phyloP scores from a whole-genome alignment of 345 rosid genomes.

The Geranium brycei region DNA sequence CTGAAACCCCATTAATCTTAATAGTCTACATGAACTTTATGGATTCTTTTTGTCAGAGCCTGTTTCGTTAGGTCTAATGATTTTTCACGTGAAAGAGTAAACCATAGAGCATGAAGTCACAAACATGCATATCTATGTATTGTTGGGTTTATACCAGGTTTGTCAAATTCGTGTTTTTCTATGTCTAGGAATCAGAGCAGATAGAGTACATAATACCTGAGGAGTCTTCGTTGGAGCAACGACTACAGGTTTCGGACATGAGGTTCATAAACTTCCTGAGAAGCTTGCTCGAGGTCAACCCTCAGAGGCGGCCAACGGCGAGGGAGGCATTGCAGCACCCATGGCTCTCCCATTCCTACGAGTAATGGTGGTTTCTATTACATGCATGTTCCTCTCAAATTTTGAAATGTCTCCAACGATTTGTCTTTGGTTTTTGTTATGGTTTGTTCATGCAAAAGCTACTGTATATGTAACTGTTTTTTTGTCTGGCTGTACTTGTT shows the following conservation, averaged over 20 bases:
- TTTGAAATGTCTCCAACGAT: neutral
- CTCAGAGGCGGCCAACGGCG: slow-evolving; percentile 67
- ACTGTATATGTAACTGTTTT: too few relatives aligned
- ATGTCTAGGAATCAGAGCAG: slow-evolving; percentile 57
- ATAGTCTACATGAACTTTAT: neutral
- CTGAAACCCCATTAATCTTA: neutral
- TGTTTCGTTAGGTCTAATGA: neutral
- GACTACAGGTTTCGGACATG: slow-evolving; percentile 39
- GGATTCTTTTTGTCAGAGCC: neutral
- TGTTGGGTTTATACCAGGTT: neutral
- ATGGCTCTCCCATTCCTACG: slow-evolving; percentile 51
- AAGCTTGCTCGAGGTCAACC: slow-evolving; percentile 67
- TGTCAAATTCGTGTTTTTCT: neutral
- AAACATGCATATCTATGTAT: neutral
- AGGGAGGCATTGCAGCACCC: slow-evolving; percentile 71
- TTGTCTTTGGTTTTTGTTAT: neutral
- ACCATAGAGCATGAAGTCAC: neutral
- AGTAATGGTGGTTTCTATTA: neutral
- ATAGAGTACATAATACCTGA: slow-evolving; percentile 65
- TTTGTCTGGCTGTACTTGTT: too few relatives aligned
- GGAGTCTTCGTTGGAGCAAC: slow-evolving; percentile 53
- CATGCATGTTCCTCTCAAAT: neutral
- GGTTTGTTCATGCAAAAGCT: neutral
- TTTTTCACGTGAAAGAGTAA: too few relatives aligned
- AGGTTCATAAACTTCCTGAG: slow-evolving; percentile 49